Base-by-base conservation (phyloP, 2,329 filamentous ascomycete genomes). In the Beauveria sp. region DNA sequence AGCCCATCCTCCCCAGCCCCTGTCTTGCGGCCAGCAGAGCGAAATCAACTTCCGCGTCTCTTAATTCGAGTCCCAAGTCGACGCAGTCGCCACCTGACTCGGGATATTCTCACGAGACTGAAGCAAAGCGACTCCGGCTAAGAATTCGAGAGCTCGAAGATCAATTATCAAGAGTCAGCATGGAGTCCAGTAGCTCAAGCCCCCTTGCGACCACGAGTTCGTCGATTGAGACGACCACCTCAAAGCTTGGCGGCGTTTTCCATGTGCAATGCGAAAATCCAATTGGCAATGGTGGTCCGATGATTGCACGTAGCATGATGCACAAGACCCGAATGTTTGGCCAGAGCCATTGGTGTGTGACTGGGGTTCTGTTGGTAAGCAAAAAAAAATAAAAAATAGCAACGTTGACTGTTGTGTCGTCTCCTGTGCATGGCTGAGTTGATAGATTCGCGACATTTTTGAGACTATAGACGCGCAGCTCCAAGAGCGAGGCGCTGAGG, bases 271-370 rank as follows among this genome's bases (percentile, higher is more conserved):
- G 70, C 56, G 76, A 81, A 30, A 70, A 65, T 26, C 66, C 68
- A 5, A 53, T 70, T 0, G 66, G 69, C 3, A 71, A 73, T 9
- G 67, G 74, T 26, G 50, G 65, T 0, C 67, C 71, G 3, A 66
- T 67, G 0, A 72, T 78, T 0, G 71, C 70, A 1, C 77, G 77
- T 8, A 76, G 75, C n/a, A 70, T 82, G 9, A 74, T 77, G 22
- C 80, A 84, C 63, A 87, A 86, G 66, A 79, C 78, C 0, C 76
- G 83, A 0, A 67, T 85, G 1, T 82, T 85, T 66, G 84, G 83
- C 1, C 79, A 79, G 66, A 84, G 80, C 34, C 81, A 85, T 66
- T 85, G 81, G 78, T 75, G 50, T 26, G 58, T 83, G n/a, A 82
- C 79, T 62, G 74, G 74, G 2, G 68, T 81, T 12, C 66, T 72